Conservation (phyloP, 352 stramenopile species). For the Phytophthora ohioensis region DNA sequence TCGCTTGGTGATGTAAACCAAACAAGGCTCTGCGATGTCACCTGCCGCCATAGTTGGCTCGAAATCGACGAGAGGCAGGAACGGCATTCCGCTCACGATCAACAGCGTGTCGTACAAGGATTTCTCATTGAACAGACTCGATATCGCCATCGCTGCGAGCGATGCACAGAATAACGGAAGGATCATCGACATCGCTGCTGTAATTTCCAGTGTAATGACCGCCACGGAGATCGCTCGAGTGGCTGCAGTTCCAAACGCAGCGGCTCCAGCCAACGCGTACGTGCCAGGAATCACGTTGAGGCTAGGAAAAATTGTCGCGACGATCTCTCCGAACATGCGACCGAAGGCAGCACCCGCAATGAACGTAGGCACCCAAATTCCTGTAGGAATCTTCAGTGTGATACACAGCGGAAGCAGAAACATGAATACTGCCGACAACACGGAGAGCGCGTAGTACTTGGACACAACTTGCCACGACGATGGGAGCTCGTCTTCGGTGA, state of each 20-base stretch:
- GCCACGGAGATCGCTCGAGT: constrained; percentile 85
- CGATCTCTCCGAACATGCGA: constrained; percentile 76
- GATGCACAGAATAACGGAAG: constrained; percentile 83
- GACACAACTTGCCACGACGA: constrained; percentile 59
- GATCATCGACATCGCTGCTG: constrained; percentile 82
- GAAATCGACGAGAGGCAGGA: constrained; percentile 86
- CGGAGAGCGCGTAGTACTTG: constrained; percentile 72
- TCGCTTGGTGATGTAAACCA: constrained; percentile 80
- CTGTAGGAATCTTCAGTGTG: constrained; percentile 81
- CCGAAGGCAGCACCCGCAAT: constrained; percentile 85
- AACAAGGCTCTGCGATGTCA: constrained; percentile 75
- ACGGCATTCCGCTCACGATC: constrained; percentile 78
- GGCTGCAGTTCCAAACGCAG: constrained; percentile 70
- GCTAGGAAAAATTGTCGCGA: constrained; percentile 44
- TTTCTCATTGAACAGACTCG: constrained; percentile 70
- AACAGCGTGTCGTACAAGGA: constrained; percentile 90
- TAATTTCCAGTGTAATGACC: constrained; percentile 91
- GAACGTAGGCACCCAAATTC: constrained; percentile 88
- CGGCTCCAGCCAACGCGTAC: constrained; percentile 84
- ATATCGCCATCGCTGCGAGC: constrained; percentile 71
- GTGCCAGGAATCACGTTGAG: constrained; percentile 55
- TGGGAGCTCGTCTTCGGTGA: constrained; percentile 59
- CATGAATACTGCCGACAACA: constrained; percentile 61
- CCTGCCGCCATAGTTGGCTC: constrained; percentile 59
- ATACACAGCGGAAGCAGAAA: constrained; percentile 84